A percentile compares a stretch with the other conserved stretches of the same genome.
These are phyloP conservation scores for Diaporthe ilicicola DNA, from an alignment of 2,329 filamentous ascomycete genomes.

Conservation along the genomic window DNA sequence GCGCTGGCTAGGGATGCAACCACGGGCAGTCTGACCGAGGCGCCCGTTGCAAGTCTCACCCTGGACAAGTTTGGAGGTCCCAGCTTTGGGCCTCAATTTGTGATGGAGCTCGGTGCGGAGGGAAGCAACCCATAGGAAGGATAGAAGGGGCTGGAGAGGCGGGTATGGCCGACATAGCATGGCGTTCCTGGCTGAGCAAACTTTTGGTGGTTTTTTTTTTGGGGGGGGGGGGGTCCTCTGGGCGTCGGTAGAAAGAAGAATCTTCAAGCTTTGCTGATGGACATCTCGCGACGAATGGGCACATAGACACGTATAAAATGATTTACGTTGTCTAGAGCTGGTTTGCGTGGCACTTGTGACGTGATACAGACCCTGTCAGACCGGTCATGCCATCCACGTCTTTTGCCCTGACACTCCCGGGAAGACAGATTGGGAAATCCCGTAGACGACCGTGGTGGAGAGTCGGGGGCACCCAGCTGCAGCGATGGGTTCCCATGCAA, in stretches of 20 bases:
- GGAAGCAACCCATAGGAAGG: slow-evolving; percentile 14
- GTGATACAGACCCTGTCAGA: not conserved
- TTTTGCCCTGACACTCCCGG: not conserved
- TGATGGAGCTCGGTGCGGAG: slow-evolving; percentile 32
- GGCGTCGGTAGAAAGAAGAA: not conserved
- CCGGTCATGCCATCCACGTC: not conserved
- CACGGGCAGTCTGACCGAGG: slow-evolving; percentile 42
- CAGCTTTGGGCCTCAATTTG: slow-evolving; percentile 44
- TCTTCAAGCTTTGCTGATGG: not conserved
- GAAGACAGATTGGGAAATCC: slow-evolving; percentile 19
- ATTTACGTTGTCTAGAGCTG: too few relatives aligned
- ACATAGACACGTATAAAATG: not conserved
- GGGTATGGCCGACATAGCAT: not conserved
- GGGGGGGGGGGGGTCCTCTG: not conserved
- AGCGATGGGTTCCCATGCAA: slow-evolving; percentile 5
- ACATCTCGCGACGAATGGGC: not conserved
- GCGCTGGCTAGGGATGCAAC: slow-evolving; percentile 46
- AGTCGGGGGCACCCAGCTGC: not conserved
- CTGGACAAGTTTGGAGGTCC: slow-evolving; percentile 40
- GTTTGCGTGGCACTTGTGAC: not conserved
- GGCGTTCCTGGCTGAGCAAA: not conserved
- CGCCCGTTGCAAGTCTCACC: slow-evolving; percentile 40
- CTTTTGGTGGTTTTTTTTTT: not conserved
- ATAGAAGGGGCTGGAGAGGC: not conserved
- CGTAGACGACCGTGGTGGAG: not conserved